phyloP scores from a whole-genome alignment of 225 moss, liverwort and hornwort genomes.

The Sphagnum contortum region DNA sequence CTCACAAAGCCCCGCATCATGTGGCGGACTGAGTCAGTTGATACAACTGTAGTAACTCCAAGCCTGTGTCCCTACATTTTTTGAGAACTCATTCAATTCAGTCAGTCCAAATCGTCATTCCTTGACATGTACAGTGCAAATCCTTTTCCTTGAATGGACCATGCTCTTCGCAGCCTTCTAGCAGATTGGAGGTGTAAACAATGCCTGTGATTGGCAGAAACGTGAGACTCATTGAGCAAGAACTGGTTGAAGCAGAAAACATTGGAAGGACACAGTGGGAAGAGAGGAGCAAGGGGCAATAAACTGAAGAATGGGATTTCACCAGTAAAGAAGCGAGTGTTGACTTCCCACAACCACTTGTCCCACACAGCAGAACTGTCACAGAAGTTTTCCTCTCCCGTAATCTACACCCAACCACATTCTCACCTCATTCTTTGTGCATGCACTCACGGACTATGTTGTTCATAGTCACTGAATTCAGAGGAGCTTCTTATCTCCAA shows the following conservation, averaged over 20 bases:
- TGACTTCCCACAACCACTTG: constrained; percentile 98
- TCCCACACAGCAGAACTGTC: constrained; percentile 88
- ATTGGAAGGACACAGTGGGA: not conserved
- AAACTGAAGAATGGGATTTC: not conserved
- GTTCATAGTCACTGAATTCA: too few relatives aligned
- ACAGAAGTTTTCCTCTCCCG: constrained; percentile 86
- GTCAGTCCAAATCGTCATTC: not conserved
- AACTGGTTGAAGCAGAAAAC: not conserved
- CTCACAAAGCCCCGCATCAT: constrained; percentile 98
- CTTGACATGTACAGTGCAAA: too few relatives aligned
- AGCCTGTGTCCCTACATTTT: constrained; percentile 78
- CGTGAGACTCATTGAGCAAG: not conserved
- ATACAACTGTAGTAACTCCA: constrained; percentile 93
- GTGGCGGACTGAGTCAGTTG: constrained; percentile 95
- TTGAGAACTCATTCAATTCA: constrained; percentile 1
- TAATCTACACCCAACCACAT: constrained; percentile 27
- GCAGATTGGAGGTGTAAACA: too few relatives aligned
- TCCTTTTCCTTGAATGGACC: too few relatives aligned
- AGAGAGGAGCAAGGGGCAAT: not conserved
- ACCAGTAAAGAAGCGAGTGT: constrained; percentile 82
- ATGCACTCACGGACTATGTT: too few relatives aligned
- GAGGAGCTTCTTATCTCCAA: too few relatives aligned
- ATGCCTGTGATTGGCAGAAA: too few relatives aligned
- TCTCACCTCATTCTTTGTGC: too few relatives aligned
- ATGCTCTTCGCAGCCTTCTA: too few relatives aligned